Evolutionary conservation across 768 basidiomycete species (phyloP), one percentile per base, ranked within the genome.

Genomic region (Leucosporidium creatinivorum): DNA sequence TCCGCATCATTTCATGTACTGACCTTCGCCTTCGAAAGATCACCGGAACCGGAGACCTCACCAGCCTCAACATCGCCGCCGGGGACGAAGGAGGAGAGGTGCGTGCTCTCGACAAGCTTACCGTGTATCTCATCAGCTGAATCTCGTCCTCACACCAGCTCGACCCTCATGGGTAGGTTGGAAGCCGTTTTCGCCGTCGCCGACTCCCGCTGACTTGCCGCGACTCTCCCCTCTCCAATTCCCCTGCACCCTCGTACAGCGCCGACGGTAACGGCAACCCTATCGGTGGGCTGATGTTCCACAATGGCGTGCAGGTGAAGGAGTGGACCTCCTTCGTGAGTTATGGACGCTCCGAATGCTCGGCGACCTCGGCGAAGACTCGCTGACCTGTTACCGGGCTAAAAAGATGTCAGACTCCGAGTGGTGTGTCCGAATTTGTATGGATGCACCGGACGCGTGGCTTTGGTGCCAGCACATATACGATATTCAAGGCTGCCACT

Each of bases 221-320:
- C n/a, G n/a, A n/a, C n/a, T n/a, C 10, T 33, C 33, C 39, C 39
- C 10, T 44, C 13, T 44, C 13, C 39, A 2, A 12, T 3, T 6
- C 39, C 15, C 39, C 39, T 44, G 8, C 39, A 3, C 6, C 10
- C 39, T 44, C 33, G 5, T 44, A 12, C 39, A 44, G 52, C 8
- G 52, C 52, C 1, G 26, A 26, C 13, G 52, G 52, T 17, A 26
- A 28, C 25, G 78, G 79, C 48, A 70, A 71, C 62, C 73, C 74
- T n/a, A 75, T 81, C 69, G 81, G 81, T 64, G 80, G 80, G 52
- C 68, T 81, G 28, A 80, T 80, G 26, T 81, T 79, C 73, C 77
- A 78, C 56, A 79, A 77, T 68, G 68, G 84, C 10, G 74, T 77
- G 56, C 78, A 81, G 68, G 75, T 76, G n/a, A 74, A 77, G 68